A percentile compares a stretch with the other conserved stretches of the same genome.
Conservation (phyloP, 2,329 filamentous ascomycete genomes). For the Coniochaeta sp. region DNA sequence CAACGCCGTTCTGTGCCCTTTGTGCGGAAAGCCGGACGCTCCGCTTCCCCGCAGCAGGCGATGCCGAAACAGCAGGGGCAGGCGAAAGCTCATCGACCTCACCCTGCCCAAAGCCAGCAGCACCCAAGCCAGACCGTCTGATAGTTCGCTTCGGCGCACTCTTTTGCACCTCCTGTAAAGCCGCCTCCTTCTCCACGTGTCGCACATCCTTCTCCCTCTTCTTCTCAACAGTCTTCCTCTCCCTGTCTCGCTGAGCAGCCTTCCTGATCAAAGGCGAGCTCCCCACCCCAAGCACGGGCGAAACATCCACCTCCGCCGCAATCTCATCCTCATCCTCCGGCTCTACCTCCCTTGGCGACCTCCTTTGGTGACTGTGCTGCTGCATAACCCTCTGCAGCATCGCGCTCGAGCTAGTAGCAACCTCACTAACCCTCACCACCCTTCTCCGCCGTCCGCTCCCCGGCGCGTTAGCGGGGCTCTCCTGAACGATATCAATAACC, state of each 20-base stretch:
- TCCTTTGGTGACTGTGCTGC: constrained; percentile 14
- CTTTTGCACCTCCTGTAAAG: constrained; percentile 16
- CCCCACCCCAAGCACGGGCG: constrained; percentile 3
- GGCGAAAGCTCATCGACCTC: neutral
- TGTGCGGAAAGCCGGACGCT: constrained; percentile 8
- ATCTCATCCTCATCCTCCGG: constrained; percentile 15
- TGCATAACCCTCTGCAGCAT: constrained; percentile 31
- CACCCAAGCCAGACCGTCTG: neutral
- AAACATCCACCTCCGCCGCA: constrained; percentile 2
- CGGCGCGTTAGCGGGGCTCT: constrained; percentile 47
- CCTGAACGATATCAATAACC: constrained; percentile 30
- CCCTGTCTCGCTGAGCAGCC: neutral
- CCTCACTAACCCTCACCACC: constrained; percentile 23
- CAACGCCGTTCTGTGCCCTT: constrained; percentile 14
- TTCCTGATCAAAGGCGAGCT: constrained; percentile 36
- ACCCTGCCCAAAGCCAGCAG: neutral
- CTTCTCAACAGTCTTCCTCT: neutral
- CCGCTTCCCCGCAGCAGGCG: neutral
- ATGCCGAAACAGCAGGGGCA: neutral
- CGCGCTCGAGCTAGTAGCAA: constrained; percentile 23
- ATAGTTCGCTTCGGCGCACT: constrained; percentile 6
- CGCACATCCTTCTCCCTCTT: constrained; percentile 5
- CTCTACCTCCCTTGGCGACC: neutral
- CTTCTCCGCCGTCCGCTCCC: constrained; percentile 44
- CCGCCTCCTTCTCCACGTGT: constrained; percentile 23